phyloP scores from a whole-genome alignment of 2,329 filamentous ascomycete species.

The Drechslerella dactyloides region DNA sequence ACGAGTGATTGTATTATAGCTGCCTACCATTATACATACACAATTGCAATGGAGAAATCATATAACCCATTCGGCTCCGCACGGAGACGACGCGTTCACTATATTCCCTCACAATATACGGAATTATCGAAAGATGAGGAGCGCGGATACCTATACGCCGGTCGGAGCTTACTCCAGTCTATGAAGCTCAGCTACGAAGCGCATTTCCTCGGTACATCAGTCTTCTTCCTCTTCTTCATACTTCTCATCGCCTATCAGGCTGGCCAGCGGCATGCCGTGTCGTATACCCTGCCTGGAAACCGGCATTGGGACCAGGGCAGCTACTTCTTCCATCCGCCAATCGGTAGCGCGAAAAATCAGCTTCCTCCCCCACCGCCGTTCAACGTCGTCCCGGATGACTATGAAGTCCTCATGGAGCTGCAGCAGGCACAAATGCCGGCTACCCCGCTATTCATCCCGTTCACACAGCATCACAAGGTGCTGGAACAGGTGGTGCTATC shows the following conservation, averaged over 20 bases:
- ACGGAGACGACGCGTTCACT: neutral
- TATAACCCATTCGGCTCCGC: neutral
- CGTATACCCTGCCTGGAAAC: neutral
- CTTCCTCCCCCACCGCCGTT: neutral
- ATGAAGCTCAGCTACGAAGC: neutral
- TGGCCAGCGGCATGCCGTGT: neutral
- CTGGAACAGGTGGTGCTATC: slow-evolving; percentile 65
- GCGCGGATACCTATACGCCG: neutral
- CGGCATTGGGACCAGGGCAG: neutral
- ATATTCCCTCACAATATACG: slow-evolving; percentile 5
- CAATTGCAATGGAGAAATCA: neutral
- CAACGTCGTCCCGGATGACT: slow-evolving; percentile 9
- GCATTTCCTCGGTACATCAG: neutral
- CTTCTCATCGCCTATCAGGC: neutral
- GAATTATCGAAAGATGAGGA: slow-evolving; percentile 2
- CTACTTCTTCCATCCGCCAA: slow-evolving; percentile 20
- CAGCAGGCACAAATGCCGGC: slow-evolving; percentile 22
- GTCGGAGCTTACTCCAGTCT: neutral
- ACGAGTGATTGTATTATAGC: too few relatives aligned
- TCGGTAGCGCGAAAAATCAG: neutral
- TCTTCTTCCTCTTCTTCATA: neutral
- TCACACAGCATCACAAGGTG: slow-evolving; percentile 65
- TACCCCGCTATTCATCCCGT: slow-evolving; percentile 66
- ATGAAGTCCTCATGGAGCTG: slow-evolving; percentile 1
- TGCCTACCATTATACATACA: too few relatives aligned